Base-by-base conservation (phyloP, 306 rosid species). In the Chamaecrista fasciculata region DNA sequence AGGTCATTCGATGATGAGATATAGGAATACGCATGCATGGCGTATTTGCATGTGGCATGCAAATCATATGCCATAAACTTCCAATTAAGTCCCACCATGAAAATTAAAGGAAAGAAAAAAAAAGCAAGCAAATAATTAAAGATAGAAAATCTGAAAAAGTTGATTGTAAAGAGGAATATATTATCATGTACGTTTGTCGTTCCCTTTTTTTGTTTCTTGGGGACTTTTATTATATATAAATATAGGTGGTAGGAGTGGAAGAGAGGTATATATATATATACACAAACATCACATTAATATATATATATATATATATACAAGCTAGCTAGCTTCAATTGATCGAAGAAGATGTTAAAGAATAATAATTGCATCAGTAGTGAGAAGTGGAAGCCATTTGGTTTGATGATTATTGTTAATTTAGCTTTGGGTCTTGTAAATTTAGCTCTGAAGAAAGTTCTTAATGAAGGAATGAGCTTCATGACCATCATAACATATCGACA, bases 401-500 rank as follows among this genome's bases (percentile, higher is more conserved):
- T 72, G 52, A 82, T 93, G 98, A 57, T 90, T 72, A n/a, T 77
- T 1, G 79, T 86, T 29, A 93, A 82, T 63, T 76, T 90, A 47
- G 91, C 94, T 3, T 43, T 88, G 25, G 90, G 89, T 33, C 6
- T 82, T 0, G 98, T 88, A 19, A 93, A 93, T 82, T 21, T 90
- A 4, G 86, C 86, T 60, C 89, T 88, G 42, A 90, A 93, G 88
- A 83, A 83, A 80, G 73, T 83, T 69, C 81, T 90, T 15, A 83
- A 78, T 76, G 78, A 80, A 72, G 97, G 96, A 69, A 47, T 82
- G 62, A 85, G 76, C 76, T 76, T 71, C 71, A 70, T 83, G 78
- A 39, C 77, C 19, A 77, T 93, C 16, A 76, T 86, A 69, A 72
- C 82, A 42, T 93, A 86, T 71, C 63, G 98, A 51, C 97, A 90